These are phyloP conservation scores for Scedosporium boydii DNA, from an alignment of 2,329 filamentous ascomycete species.

Conservation along the genomic window DNA sequence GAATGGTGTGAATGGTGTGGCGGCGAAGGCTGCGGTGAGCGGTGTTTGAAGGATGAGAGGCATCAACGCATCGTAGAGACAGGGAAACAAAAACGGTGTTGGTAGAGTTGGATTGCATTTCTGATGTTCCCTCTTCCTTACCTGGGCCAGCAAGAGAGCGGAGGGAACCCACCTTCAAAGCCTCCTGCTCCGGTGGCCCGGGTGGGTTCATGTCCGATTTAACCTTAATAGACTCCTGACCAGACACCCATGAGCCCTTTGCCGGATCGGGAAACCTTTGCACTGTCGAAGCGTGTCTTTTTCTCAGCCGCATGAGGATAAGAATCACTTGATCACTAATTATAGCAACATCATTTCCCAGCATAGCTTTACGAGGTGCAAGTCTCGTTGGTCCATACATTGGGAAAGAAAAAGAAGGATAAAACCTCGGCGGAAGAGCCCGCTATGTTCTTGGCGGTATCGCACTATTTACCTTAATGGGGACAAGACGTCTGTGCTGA, in stretches of 20 bases:
- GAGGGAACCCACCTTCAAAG: no score
- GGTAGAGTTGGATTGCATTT: no score
- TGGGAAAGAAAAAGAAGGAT: not conserved
- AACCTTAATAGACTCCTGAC: not conserved
- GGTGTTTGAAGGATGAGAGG: no score
- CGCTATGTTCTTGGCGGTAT: not conserved
- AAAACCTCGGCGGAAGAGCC: not conserved
- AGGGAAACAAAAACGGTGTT: no score
- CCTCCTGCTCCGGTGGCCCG: no score
- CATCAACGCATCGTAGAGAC: no score
- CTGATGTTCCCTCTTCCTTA: no score
- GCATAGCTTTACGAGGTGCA: not conserved
- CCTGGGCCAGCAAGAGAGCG: no score
- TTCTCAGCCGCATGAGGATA: not conserved
- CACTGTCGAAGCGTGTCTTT: not conserved
- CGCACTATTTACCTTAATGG: not conserved
- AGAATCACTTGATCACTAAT: not conserved
- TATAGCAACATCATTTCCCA: not conserved
- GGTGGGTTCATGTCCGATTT: not conserved
- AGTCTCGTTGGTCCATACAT: no score
- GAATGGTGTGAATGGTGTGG: not conserved
- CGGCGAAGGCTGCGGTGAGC: no score
- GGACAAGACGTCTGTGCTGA: not conserved
- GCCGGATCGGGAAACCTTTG: not conserved
- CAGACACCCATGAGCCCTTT: no score